A percentile compares a stretch with the other conserved stretches of the same genome.
phyloP scores from a whole-genome alignment of 305 asterid species.

The Fraxinus velutina region DNA sequence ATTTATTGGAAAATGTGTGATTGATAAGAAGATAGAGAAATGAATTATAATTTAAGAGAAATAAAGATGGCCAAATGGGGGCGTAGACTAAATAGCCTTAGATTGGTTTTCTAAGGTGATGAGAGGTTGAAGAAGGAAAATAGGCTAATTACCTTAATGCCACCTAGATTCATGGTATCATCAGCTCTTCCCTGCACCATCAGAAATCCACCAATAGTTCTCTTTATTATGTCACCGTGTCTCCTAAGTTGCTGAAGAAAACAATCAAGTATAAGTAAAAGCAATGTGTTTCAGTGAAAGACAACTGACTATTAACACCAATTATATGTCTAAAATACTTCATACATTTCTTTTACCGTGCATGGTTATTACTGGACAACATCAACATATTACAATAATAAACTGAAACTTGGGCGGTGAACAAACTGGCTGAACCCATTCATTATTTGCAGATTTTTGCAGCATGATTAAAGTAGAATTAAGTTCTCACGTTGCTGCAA shows the following conservation, averaged over 20 bases:
- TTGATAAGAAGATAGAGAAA: not conserved
- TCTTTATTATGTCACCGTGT: conserved; percentile 83
- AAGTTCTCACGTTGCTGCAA: not conserved
- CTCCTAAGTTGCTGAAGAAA: conserved; percentile 72
- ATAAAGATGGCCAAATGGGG: no score
- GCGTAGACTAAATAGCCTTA: not conserved
- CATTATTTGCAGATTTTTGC: not conserved
- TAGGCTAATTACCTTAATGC: conserved; percentile 61
- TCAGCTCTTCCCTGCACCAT: conserved; percentile 87
- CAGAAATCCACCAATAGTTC: conserved; percentile 66
- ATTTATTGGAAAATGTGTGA: no score
- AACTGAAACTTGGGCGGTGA: conserved; percentile 17
- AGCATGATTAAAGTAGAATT: not conserved
- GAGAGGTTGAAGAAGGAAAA: not conserved
- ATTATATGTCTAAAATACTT: not conserved
- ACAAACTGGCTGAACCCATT: conserved; percentile 15
- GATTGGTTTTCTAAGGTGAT: not conserved
- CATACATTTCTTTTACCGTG: not conserved
- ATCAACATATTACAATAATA: not conserved
- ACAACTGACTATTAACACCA: not conserved
- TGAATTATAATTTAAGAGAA: not conserved
- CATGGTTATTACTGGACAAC: not conserved
- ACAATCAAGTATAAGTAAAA: not conserved
- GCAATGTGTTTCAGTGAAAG: not conserved
- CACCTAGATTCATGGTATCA: conserved; percentile 97